phyloP scores from a whole-genome alignment of 2,329 filamentous ascomycete species.

The Seiridium cupressi region DNA sequence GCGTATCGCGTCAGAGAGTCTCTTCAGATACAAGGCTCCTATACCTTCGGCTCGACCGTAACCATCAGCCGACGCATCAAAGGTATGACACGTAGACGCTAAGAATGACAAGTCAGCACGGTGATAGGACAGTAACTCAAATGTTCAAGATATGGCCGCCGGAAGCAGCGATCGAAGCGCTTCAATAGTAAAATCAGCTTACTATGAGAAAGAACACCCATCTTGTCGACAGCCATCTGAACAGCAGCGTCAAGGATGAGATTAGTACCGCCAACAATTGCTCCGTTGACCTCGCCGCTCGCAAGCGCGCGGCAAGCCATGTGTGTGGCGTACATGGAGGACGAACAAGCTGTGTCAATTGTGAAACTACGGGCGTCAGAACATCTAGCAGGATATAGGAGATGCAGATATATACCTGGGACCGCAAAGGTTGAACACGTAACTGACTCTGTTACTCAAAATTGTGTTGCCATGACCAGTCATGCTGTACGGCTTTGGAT shows the following conservation, averaged over 20 bases:
- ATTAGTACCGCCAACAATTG: constrained; percentile 22
- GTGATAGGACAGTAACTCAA: background rate
- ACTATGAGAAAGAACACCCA: constrained; percentile 32
- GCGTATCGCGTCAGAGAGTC: constrained; percentile 5
- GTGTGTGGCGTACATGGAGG: constrained; percentile 21
- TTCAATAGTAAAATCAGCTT: background rate
- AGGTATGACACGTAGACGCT: constrained; percentile 33
- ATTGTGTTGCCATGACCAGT: constrained; percentile 24
- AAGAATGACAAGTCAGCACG: background rate
- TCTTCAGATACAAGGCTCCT: constrained; percentile 30
- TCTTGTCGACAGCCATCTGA: constrained; percentile 15
- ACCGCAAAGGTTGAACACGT: constrained; percentile 29
- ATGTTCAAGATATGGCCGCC: background rate
- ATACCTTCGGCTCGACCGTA: constrained; percentile 52
- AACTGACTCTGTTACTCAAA: constrained; percentile 29
- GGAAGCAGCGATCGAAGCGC: too few relatives aligned
- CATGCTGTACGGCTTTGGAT: constrained; percentile 18
- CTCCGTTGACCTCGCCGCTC: constrained; percentile 17
- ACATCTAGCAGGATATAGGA: background rate
- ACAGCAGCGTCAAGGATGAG: constrained; percentile 18
- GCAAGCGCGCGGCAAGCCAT: constrained; percentile 14
- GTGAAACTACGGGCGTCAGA: constrained; percentile 16
- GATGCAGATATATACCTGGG: constrained; percentile 15
- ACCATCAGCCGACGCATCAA: constrained; percentile 43
- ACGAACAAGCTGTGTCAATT: constrained; percentile 31